Evolutionary conservation across 2,329 filamentous ascomycete genomes (phyloP).

Genomic region (Aspergillus glaucus): DNA sequence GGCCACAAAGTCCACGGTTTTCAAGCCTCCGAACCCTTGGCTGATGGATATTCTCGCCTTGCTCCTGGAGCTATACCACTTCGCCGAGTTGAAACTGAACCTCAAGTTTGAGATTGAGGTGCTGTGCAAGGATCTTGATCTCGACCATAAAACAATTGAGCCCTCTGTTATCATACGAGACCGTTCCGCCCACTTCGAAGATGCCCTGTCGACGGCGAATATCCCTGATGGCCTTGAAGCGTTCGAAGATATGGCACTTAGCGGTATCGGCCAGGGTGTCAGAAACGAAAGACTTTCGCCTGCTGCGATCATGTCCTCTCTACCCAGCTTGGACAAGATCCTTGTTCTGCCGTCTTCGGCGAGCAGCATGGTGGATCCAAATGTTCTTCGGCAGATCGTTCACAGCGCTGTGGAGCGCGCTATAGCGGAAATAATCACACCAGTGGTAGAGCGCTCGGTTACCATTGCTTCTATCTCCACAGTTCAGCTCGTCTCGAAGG

Average conservation of each 20-base stretch:
- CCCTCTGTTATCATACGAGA: conserved; percentile 81
- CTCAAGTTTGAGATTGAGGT: conserved; percentile 99
- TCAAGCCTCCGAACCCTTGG: conserved; percentile 94
- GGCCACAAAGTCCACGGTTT: conserved; percentile 76
- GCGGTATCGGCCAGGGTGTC: conserved; percentile 62
- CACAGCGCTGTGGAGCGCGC: conserved; percentile 80
- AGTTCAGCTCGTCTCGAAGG: conserved; percentile 89
- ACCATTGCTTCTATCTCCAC: conserved; percentile 97
- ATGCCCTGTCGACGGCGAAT: conserved; percentile 49
- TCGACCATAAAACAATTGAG: conserved; percentile 90
- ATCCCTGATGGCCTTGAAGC: conserved; percentile 65
- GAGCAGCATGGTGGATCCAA: conserved; percentile 68
- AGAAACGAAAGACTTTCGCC: conserved; percentile 69
- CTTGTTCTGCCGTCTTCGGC: conserved; percentile 72
- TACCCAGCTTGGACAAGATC: conserved; percentile 76
- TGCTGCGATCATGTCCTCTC: conserved; percentile 67
- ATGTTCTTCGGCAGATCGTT: conserved; percentile 66
- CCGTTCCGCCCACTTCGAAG: conserved; percentile 59
- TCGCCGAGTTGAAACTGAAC: conserved; percentile 88
- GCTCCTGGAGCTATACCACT: conserved; percentile 87
- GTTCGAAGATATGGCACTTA: conserved; percentile 77
- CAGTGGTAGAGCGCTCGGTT: conserved; percentile 93
- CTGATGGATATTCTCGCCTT: conserved; percentile 91
- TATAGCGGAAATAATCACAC: conserved; percentile 92
- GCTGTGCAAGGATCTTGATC: conserved; percentile 79